Percentiles rank a stretch among this genome's conserved stretches.
phyloP scores from a whole-genome alignment of 805 yeast genomes.

The Candida pseudoglaebosa region DNA sequence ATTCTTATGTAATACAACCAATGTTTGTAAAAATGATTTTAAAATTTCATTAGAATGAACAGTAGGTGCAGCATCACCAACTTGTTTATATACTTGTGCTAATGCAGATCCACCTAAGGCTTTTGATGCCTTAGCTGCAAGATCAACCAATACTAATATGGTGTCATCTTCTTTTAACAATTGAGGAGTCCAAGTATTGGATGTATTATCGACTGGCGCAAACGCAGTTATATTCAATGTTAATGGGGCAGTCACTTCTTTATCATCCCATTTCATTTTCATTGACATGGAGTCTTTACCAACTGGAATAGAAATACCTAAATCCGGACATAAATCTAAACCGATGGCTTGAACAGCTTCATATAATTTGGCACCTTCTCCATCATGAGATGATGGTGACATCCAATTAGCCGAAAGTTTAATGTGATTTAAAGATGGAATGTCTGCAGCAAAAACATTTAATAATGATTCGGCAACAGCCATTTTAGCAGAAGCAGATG shows the following conservation, averaged over 20 bases:
- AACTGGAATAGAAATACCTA: conserved; percentile 91
- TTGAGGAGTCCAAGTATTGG: conserved; percentile 94
- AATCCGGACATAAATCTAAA: conserved; percentile 86
- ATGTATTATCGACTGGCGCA: conserved; percentile 78
- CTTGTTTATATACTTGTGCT: conserved; percentile 87
- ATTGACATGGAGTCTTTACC: conserved; percentile 99
- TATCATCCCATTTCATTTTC: conserved; percentile 96
- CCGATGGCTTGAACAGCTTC: conserved; percentile 98
- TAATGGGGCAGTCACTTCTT: conserved; percentile 93
- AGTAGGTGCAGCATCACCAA: conserved; percentile 79
- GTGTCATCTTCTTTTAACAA: conserved; percentile 53
- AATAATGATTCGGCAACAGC: conserved; percentile 91
- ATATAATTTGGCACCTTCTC: conserved; percentile 92
- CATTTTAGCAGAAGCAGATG: conserved; percentile 91
- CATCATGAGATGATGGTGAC: conserved; percentile 93
- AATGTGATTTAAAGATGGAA: conserved; percentile 66
- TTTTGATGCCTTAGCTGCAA: conserved; percentile 48
- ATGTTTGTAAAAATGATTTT: conserved; percentile 65
- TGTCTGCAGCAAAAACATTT: conserved; percentile 86
- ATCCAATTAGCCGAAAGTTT: conserved; percentile 98
- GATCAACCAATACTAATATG: conserved; percentile 73
- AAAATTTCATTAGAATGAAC: conserved; percentile 66
- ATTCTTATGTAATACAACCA: conserved; percentile 65
- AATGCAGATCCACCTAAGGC: conserved; percentile 91
- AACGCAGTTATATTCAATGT: conserved; percentile 89